Evolutionary conservation across 768 basidiomycete genomes (phyloP).

Genomic region (Tulasnella sp.): DNA sequence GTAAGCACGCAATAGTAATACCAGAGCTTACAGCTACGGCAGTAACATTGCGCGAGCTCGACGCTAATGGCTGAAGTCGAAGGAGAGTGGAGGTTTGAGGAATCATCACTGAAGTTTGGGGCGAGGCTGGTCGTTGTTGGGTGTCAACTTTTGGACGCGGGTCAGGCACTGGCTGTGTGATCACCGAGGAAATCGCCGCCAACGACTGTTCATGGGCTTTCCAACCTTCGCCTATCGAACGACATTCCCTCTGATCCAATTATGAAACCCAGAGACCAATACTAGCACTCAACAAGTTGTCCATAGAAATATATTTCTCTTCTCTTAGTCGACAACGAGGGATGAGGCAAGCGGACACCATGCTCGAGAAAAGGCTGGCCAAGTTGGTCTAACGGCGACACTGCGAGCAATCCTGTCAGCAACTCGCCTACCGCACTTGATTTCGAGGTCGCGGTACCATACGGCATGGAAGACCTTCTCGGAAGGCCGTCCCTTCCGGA

Average conservation of each 20-base stretch:
- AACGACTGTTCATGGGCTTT: background rate
- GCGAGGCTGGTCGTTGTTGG: background rate
- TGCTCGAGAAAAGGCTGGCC: too few relatives aligned
- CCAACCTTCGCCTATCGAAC: too few relatives aligned
- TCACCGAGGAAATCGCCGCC: background rate
- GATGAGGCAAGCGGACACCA: too few relatives aligned
- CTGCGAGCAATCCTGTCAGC: too few relatives aligned
- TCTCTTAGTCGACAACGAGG: too few relatives aligned
- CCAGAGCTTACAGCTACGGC: background rate
- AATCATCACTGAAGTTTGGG: background rate
- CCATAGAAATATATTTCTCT: too few relatives aligned
- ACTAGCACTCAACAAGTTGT: too few relatives aligned
- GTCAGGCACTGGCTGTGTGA: background rate
- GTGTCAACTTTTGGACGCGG: background rate
- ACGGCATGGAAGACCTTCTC: background rate
- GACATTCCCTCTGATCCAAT: too few relatives aligned
- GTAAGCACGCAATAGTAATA: background rate
- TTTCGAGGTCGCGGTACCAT: too few relatives aligned
- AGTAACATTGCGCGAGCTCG: background rate
- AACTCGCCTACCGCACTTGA: too few relatives aligned
- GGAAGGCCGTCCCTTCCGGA: background rate
- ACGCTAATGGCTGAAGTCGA: background rate
- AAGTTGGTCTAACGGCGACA: too few relatives aligned
- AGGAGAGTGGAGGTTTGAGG: background rate
- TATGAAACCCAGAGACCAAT: too few relatives aligned